A percentile compares a stretch with the other conserved stretches of the same genome.
These are phyloP conservation scores for Zymoseptoria passerinii DNA, from an alignment of 2,329 filamentous ascomycete genomes.

Conservation along the genomic window DNA sequence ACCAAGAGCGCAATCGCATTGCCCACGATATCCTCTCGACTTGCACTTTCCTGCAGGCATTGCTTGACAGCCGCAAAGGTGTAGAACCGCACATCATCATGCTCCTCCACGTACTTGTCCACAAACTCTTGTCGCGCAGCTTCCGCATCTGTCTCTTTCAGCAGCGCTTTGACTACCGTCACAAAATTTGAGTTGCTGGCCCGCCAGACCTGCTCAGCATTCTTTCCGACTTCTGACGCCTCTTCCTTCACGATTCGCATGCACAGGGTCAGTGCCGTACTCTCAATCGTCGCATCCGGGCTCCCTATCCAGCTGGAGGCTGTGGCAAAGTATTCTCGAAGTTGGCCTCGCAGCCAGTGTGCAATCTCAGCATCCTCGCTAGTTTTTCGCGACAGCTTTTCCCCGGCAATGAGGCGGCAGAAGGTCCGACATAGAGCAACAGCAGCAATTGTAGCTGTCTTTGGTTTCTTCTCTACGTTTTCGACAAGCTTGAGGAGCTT, in stretches of 20 bases:
- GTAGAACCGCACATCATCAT: slow-evolving; percentile 77
- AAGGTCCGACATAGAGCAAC: slow-evolving; percentile 83
- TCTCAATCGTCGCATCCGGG: slow-evolving; percentile 53
- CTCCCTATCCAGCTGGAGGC: slow-evolving; percentile 54
- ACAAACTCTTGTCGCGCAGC: slow-evolving; percentile 63
- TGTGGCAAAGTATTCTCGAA: slow-evolving; percentile 52
- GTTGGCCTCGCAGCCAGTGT: slow-evolving; percentile 68
- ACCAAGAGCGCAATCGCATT: slow-evolving; percentile 56
- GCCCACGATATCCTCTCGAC: slow-evolving; percentile 40
- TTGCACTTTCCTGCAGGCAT: slow-evolving; percentile 16
- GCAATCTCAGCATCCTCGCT: slow-evolving; percentile 62
- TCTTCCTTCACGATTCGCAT: slow-evolving; percentile 84
- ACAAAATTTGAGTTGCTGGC: slow-evolving; percentile 50
- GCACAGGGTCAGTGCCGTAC: slow-evolving; percentile 64
- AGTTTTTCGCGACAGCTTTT: slow-evolving; percentile 58
- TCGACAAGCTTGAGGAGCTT: slow-evolving; percentile 52
- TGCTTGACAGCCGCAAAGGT: slow-evolving; percentile 69
- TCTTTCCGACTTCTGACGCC: slow-evolving; percentile 44
- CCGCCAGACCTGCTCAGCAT: slow-evolving; percentile 59
- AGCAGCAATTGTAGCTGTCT: slow-evolving; percentile 47
- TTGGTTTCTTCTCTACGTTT: slow-evolving; percentile 49
- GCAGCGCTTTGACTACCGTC: slow-evolving; percentile 54
- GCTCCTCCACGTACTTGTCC: slow-evolving; percentile 68
- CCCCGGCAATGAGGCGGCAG: slow-evolving; percentile 67
- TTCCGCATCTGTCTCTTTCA: slow-evolving; percentile 50